Evolutionary conservation across 2,329 filamentous ascomycete genomes (phyloP), one percentile per base, ranked within the genome.

Genomic region (Penicillium sp.): DNA sequence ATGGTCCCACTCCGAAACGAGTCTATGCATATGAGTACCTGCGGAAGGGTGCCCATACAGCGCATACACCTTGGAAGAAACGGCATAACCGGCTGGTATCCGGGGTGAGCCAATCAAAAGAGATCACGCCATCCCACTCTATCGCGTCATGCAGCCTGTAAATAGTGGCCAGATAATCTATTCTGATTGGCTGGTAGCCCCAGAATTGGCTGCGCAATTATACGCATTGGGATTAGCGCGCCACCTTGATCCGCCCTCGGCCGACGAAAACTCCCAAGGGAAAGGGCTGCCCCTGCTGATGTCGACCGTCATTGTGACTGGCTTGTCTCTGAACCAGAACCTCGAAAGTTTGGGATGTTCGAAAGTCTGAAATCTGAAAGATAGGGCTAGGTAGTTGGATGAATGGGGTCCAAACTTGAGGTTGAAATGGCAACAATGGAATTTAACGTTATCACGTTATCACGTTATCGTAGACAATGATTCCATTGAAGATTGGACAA

Each of bases 91-190:
- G 55, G 48, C 58, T 62, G 61, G 61, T 53, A 39, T 57, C 56
- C 53, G 51, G 44, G 54, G 50, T 42, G 49, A 40, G 50, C 61
- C 63, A 64, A 65, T 64, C 51, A 65, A 47, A 56, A 46, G 16
- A 18, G 50, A 69, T 65, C 62, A 69, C 67, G 59, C 63, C 62
- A 66, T 63, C 56, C 54, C 43, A 52, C 58, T 64, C 42, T 59
- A 61, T 72, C 64, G 68, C 69, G 67, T 71, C 68, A 72, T 72
- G 69, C 66, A 69, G 39, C 48, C 59, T 66, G 64, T 55, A 62
- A 66, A 67, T 70, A 69, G 69, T 69, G 64, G 61, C 49, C 52
- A 43, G 52, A 55, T 51, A n/a, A n/a, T 51, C 37, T 9, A 10
- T 34, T 16, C 9, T 65, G 46, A 69, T 70, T 70, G 65, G 66